phyloP scores from a whole-genome alignment of 257 asterid species.

The Fraxinus americana region DNA sequence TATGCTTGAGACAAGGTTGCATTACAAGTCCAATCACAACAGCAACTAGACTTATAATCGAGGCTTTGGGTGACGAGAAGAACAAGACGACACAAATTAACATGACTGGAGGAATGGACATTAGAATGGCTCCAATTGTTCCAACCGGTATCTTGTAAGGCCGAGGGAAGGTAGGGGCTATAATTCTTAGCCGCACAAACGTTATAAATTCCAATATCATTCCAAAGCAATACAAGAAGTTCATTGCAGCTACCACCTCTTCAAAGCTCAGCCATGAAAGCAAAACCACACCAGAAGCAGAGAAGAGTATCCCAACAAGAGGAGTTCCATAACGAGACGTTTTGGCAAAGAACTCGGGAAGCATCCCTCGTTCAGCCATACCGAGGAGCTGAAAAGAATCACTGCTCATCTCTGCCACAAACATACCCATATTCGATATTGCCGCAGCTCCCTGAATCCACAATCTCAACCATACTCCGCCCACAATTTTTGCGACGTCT shows the following conservation, averaged over 20 bases:
- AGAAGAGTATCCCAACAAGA: constrained; percentile 55
- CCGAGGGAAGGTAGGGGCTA: constrained; percentile 47
- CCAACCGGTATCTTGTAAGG: constrained; percentile 72
- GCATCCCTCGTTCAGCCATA: constrained; percentile 81
- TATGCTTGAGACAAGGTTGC: constrained; percentile 51
- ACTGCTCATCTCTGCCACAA: constrained; percentile 72
- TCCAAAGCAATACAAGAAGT: constrained; percentile 68
- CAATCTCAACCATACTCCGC: constrained; percentile 72
- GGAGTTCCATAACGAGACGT: constrained; percentile 74
- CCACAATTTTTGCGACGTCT: constrained; percentile 50
- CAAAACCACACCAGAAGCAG: constrained; percentile 65
- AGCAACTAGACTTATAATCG: constrained; percentile 49
- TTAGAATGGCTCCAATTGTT: constrained; percentile 45
- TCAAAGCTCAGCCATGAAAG: constrained; percentile 72
- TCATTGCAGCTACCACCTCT: constrained; percentile 72
- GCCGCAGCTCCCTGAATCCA: constrained; percentile 78
- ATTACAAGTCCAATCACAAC: constrained; percentile 48
- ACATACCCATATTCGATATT: constrained; percentile 72
- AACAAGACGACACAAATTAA: constrained; percentile 52
- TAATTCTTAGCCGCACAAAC: constrained; percentile 53
- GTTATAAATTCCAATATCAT: constrained; percentile 65
- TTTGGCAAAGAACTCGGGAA: constrained; percentile 55
- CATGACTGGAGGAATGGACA: constrained; percentile 59
- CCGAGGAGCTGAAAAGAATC: constrained; percentile 80
- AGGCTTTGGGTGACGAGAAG: constrained; percentile 47